These are phyloP conservation scores for Asterella californica DNA, from an alignment of 225 moss, liverwort and hornwort genomes.

Conservation along the genomic window DNA sequence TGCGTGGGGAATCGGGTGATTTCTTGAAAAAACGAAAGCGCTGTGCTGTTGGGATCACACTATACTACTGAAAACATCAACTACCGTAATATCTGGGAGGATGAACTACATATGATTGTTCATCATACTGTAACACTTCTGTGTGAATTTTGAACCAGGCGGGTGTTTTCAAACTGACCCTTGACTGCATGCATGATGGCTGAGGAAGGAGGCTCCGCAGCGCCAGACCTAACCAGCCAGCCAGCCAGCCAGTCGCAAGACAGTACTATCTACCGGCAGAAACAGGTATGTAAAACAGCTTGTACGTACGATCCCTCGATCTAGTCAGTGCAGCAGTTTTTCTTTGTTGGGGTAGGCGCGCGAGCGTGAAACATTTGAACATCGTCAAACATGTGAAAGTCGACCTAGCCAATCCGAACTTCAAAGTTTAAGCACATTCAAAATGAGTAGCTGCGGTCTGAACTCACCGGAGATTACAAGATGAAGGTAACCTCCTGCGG, in stretches of 20 bases:
- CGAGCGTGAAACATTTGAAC: background rate
- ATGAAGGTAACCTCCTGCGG: too few relatives aligned
- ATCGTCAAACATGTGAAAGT: background rate
- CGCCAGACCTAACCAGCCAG: background rate
- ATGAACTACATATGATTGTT: slow-evolving; percentile 8
- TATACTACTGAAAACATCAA: background rate
- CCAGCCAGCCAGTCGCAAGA: too few relatives aligned
- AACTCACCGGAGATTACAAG: background rate
- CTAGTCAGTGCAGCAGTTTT: background rate
- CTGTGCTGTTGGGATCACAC: background rate
- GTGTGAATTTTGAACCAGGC: background rate
- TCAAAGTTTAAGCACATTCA: background rate
- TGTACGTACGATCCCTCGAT: too few relatives aligned
- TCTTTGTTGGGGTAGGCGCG: background rate
- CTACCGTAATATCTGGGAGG: background rate
- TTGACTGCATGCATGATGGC: slow-evolving; percentile 2
- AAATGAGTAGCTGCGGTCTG: background rate
- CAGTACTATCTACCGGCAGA: background rate
- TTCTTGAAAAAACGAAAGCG: background rate
- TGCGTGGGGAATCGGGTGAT: background rate
- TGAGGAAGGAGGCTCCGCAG: background rate
- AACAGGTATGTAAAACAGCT: too few relatives aligned
- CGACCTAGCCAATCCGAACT: background rate
- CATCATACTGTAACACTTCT: background rate
- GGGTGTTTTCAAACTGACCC: background rate